Conservation (phyloP, 139 green algal species). For the Nannochloris sp. region DNA sequence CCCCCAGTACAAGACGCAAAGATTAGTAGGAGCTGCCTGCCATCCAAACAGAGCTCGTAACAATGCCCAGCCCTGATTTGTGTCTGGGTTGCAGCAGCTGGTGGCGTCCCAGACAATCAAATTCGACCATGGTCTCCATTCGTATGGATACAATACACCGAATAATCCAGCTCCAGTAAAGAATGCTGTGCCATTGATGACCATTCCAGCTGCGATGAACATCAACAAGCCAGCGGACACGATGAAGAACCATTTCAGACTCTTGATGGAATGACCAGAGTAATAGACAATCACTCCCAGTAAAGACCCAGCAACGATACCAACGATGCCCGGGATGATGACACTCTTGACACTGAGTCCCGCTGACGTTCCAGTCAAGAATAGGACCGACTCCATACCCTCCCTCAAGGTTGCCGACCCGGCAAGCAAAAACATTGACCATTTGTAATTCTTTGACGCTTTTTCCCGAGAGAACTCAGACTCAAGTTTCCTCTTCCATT, state of each 20-base stretch:
- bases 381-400: conserved; percentile 44
- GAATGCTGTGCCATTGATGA: conserved; percentile 8
- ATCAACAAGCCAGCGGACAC: conserved; percentile 32
- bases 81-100: conserved; percentile 29
- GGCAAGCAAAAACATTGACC: conserved; percentile 34
- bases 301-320: conserved; percentile 28
- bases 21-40: conserved; percentile 20
- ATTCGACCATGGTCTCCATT: conserved; percentile 32
- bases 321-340: conserved; percentile 33
- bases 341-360: conserved; percentile 22
- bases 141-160: conserved; percentile 23
- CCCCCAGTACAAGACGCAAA: conserved; percentile 24
- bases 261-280: conserved; percentile 32
- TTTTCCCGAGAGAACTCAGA: not conserved
- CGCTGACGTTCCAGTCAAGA: conserved; percentile 35
- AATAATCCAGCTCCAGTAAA: conserved; percentile 34
- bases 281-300: conserved; percentile 37
- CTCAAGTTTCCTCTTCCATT: conserved; percentile 40
- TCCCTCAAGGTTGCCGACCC: conserved; percentile 34
- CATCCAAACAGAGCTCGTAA: conserved; percentile 44
- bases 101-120: conserved; percentile 32
- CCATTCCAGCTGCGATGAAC: conserved; percentile 38
- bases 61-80: conserved; percentile 36
- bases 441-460: conserved; percentile 12
- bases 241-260: conserved; percentile 48